Base-by-base conservation (phyloP, 2,329 filamentous ascomycete species). In the Colletotrichum higginsianum region DNA sequence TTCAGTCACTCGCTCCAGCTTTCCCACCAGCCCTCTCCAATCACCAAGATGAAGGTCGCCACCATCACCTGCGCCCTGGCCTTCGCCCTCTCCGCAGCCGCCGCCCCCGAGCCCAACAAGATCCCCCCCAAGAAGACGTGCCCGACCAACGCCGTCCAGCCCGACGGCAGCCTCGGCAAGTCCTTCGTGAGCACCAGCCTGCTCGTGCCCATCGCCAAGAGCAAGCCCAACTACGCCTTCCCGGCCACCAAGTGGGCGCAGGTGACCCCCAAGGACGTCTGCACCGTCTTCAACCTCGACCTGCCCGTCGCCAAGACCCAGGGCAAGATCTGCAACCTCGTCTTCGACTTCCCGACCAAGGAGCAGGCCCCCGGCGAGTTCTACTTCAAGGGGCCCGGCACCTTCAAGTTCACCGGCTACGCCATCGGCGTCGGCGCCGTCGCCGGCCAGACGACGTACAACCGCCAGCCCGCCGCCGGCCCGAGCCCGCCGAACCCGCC, bases 211-310 rank as follows among this genome's bases (percentile, higher is more conserved):
- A 72, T 72, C 42, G 38, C 69, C 47, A 70, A 70, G 58, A 60
- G 23, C 21, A 8, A 35, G 40, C 69, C 69, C 21, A 47, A 60
- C 16, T 35, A n/a, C 23, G 66, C 69, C 30, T 70, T 49, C 53
- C 53, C 53, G 23, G 65, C 66, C 18, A 55, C 55, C 42, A 62
- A 68, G 60, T 23, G 18, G 58, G 69, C 65, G 0, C 3, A 30
- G 7, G 52, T 72, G 4, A 72, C 69, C 8, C 69, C 69, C 26
- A 46, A 49, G 11, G 66, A 70, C 21, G 13, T 70, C 21, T 72
- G 69, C 66, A 72, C 69, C 46, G n/a, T 72, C 53, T 68, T 72
- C 66, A 70, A 72, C 66, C 69, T 72, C 44, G 58, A 64, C 47
- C 26, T 72, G 18, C 69, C 69, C 40, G 66, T 64, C 15, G 69